Percentiles rank a stretch among this genome's conserved stretches.
Conservation (phyloP, 179 eudicot species). For the Patellifolia procumbens region DNA sequence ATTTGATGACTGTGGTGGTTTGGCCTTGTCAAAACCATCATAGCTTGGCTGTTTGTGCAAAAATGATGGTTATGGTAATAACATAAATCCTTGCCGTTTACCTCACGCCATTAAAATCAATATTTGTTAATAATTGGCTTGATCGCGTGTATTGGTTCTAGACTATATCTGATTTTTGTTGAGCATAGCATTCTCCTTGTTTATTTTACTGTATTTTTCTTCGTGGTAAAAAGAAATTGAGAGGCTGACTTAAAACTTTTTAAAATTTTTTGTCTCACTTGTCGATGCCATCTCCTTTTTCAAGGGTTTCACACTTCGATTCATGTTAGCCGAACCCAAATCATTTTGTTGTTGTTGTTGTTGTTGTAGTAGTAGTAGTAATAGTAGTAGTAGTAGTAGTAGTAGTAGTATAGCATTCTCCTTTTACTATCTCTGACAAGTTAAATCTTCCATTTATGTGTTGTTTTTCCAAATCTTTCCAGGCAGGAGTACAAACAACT, state of each 20-base stretch:
- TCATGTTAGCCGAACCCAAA: too few relatives aligned
- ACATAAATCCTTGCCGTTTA: not conserved
- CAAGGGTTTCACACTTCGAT: too few relatives aligned
- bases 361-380: too few relatives aligned
- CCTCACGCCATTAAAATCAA: not conserved
- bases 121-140: not conserved
- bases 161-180: slow-evolving; percentile 7
- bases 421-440: not conserved
- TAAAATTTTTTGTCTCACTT: too few relatives aligned
- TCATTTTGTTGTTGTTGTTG: too few relatives aligned
- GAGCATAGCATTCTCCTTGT: slow-evolving; percentile 6
- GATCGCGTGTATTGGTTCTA: not conserved
- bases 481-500: slow-evolving; percentile 80
- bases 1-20: not conserved
- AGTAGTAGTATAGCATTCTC: too few relatives aligned
- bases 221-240: too few relatives aligned
- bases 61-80: not conserved
- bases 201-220: too few relatives aligned
- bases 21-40: not conserved
- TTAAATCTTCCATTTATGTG: not conserved
- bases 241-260: too few relatives aligned
- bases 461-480: slow-evolving; percentile 21
- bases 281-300: too few relatives aligned
- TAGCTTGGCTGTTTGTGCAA: not conserved
- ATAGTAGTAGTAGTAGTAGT: too few relatives aligned